Base-by-base conservation (phyloP, 1,139 yeast species). In the Debaryomyces nepalensis region DNA sequence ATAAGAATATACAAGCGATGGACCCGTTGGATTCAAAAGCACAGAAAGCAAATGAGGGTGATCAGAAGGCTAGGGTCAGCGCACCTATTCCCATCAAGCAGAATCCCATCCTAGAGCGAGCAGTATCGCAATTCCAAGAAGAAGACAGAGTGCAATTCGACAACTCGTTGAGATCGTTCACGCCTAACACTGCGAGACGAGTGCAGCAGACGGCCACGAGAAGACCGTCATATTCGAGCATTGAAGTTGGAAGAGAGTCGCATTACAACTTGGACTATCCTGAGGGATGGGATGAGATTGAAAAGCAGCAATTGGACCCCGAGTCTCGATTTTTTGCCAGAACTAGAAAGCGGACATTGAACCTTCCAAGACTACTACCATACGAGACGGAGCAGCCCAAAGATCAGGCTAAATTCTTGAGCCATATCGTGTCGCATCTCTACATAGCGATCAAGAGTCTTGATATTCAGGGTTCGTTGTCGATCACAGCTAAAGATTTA, bases 351-450 rank as follows among this genome's bases (percentile, higher is more conserved):
- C 53, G 91, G 44, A 79, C 82, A 11, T 71, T 86, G 44, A 75
- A 82, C 42, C 71, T 87, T 47, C 81, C 81, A 16, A 68, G 63
- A n/a, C 57, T 82, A 40, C 71, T 93, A 31, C 99, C 99, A 0
- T 93, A 93, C 60, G 68, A 71, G 33, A 78, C 85, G 1, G 98
- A 90, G 61, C 59, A 79, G 2, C 82, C 82, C 7, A 68, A 68
- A 34, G 95, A 87, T 47, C 87, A 82, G 46, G 85, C 89, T 12
- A 78, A 77, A 44, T 91, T 89, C 54, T 70, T 93, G 40, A 77
- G 89, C 41, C 95, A 85, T 57, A 87, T 93, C 24, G 75, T 90
- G 24, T 77, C 85, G 2, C 90, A 89, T 62, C 65, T 93, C 19
- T 88, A 88, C 60, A 79, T 88, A 45, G 89, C 97, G 9, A 77